phyloP scores from a whole-genome alignment of 371 early-diverging fungal species.

The Cokeromyces recurvatus region DNA sequence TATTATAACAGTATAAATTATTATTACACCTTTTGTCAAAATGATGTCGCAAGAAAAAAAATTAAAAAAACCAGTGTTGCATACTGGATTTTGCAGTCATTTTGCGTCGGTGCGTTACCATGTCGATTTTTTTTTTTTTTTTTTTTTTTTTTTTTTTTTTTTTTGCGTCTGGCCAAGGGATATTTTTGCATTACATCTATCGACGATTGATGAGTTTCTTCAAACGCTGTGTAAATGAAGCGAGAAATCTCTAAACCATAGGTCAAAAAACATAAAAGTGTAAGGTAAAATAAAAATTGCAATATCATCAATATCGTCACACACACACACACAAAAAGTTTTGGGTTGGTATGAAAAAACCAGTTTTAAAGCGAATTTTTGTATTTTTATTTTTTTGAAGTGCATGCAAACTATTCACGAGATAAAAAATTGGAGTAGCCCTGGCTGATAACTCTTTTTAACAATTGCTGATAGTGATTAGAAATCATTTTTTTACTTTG shows the following conservation, averaged over 20 bases:
- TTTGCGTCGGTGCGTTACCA: no score
- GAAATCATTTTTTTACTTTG: slow-evolving; percentile 7
- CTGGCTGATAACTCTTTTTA: not conserved
- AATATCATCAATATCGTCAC: not conserved
- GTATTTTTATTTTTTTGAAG: not conserved
- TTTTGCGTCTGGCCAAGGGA: no score
- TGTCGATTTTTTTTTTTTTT: no score
- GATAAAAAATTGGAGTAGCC: not conserved
- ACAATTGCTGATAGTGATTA: slow-evolving; percentile 9
- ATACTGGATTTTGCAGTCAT: not conserved
- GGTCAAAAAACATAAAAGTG: slow-evolving; percentile 1
- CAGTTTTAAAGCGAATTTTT: not conserved
- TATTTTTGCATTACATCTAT: not conserved
- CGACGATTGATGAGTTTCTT: not conserved
- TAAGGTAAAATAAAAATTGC: not conserved
- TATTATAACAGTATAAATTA: no score
- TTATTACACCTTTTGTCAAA: not conserved
- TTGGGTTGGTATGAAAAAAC: not conserved
- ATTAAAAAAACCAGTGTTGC: not conserved
- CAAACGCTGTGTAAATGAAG: not conserved
- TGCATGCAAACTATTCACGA: no score
- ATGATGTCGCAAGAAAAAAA: not conserved
- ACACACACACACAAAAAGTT: not conserved
- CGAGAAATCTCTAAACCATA: not conserved
- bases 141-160: no score